phyloP scores from a whole-genome alignment of 441 rosid species.

The Eutrema salsugineum region DNA sequence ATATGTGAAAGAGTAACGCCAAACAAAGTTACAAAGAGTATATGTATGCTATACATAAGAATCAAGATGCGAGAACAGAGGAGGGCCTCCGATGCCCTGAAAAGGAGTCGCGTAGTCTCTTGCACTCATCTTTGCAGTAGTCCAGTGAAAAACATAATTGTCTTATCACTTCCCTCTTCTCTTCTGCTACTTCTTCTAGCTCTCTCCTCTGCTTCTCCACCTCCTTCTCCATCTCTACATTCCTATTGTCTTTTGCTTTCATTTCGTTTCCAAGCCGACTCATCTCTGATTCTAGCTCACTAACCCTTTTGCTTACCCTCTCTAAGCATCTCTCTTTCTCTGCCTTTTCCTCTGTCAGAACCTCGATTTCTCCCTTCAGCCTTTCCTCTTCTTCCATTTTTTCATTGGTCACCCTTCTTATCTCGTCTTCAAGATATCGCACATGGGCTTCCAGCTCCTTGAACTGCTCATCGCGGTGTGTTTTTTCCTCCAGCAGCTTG shows the following conservation, averaged over 20 bases:
- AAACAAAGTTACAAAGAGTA: constrained; percentile 20
- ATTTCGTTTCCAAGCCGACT: constrained; percentile 48
- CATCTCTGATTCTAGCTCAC: constrained; percentile 43
- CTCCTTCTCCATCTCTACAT: constrained; percentile 52
- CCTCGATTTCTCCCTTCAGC: constrained; percentile 36
- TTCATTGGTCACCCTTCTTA: constrained; percentile 45
- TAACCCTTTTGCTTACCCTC: constrained; percentile 31
- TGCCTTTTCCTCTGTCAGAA: constrained; percentile 36
- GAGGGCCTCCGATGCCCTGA: constrained; percentile 33
- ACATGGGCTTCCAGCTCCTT: constrained; percentile 65
- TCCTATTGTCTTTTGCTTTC: constrained; percentile 43
- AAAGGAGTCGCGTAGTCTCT: constrained; percentile 53
- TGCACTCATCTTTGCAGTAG: constrained; percentile 59
- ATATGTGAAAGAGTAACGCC: constrained; percentile 12
- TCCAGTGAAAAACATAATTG: constrained; percentile 86
- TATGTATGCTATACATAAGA: constrained; percentile 19
- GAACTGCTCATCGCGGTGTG: constrained; percentile 45
- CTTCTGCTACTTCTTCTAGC: constrained; percentile 73
- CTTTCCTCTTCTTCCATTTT: constrained; percentile 49
- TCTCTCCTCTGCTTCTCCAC: constrained; percentile 53
- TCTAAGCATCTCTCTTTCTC: constrained; percentile 36
- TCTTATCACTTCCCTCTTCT: constrained; percentile 90
- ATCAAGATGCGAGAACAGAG: constrained; percentile 22
- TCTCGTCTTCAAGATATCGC: constrained; percentile 75
- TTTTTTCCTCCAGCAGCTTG: constrained; percentile 51